Base-by-base conservation (phyloP, 345 rosid genomes). In the Gynandropsis gynandra region DNA sequence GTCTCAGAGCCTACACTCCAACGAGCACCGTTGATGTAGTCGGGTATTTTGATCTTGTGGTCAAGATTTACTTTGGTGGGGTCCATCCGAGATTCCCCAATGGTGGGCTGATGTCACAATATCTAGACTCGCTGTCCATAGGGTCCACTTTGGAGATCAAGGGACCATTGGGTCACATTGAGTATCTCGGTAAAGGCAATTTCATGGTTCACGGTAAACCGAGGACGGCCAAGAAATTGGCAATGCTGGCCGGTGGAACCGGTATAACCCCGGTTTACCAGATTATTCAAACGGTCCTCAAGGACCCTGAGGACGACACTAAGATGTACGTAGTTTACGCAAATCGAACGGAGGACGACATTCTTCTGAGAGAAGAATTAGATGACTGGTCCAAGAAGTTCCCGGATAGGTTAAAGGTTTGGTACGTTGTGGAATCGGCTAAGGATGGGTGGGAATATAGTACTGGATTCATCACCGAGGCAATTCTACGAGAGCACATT, bases 211-310 rank as follows among this genome's bases (percentile, higher is more conserved):
- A 84, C 11, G 84, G 95, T 32, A 80, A 84, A 64, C 78, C 87
- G 0, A 84, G 72, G 59, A 73, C 67, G 8, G 87, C 81, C 6
- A 73, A 63, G 59, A 92, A 82, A 61, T 67, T 92, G 12, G 79
- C 95, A 0, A 92, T 92, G 98, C 0, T 87, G 20, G 95, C 96
- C 0, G 96, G 98, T 1, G 96, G 98, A 32, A 84, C 96, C 1
- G 98, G 98, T 9, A 82, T 92, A 29, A 87, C 96, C 0, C 98
- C 98, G 0, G 59, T 92, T 5, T 92, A 80, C 52, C 98, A 92
- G 59, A 73, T 92, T 35, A 63, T 78, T n/a, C 85, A 87, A 38
- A 87, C 96, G 0, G 73, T 87, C 24, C 8, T 84, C 44, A 77
- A 79, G 54, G 86, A 84, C 40, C 83, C 93, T 0, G 85, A 80